Conservation (phyloP, 2,329 filamentous ascomycete species). For the Fonsecaea nubica region DNA sequence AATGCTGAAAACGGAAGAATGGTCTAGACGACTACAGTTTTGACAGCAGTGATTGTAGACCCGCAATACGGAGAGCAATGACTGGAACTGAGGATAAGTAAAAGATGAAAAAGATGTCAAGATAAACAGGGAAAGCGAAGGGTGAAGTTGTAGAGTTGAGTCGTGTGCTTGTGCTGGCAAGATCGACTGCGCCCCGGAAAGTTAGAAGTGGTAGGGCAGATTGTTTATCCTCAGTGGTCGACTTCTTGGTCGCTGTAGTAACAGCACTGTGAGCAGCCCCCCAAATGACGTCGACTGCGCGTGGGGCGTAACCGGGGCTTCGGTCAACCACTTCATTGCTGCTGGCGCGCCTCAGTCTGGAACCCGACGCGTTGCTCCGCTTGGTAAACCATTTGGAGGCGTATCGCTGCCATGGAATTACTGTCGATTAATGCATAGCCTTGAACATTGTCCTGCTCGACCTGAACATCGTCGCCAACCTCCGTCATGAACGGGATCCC, state of each 20-base stretch:
- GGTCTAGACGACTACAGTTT: conserved; percentile 25
- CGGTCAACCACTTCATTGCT: conserved; percentile 10
- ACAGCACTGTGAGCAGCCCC: conserved; percentile 7
- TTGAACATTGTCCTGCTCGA: conserved; percentile 11
- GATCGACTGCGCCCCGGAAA: neutral
- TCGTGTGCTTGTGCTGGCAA: conserved; percentile 2
- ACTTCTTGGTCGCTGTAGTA: conserved; percentile 20
- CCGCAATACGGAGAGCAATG: conserved; percentile 4
- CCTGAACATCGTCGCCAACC: neutral
- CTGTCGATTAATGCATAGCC: conserved; percentile 9
- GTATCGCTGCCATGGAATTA: neutral
- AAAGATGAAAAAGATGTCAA: conserved; percentile 8
- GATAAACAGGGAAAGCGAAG: neutral
- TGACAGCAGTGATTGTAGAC: neutral
- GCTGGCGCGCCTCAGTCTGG: neutral
- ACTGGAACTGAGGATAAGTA: conserved; percentile 7
- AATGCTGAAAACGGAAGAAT: conserved; percentile 40
- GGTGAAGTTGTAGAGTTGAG: conserved; percentile 9
- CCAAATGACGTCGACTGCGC: conserved; percentile 18
- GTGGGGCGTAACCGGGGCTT: neutral
- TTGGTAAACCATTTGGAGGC: conserved; percentile 1
- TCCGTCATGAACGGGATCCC: conserved; percentile 37
- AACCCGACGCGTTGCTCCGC: conserved; percentile 10
- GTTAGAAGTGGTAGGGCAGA: neutral
- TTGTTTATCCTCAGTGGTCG: conserved; percentile 17